Percentiles rank a stretch among this genome's conserved stretches.
phyloP scores from a whole-genome alignment of 1,284 basidiomycete genomes.

The Hypsizygus ulmarius region DNA sequence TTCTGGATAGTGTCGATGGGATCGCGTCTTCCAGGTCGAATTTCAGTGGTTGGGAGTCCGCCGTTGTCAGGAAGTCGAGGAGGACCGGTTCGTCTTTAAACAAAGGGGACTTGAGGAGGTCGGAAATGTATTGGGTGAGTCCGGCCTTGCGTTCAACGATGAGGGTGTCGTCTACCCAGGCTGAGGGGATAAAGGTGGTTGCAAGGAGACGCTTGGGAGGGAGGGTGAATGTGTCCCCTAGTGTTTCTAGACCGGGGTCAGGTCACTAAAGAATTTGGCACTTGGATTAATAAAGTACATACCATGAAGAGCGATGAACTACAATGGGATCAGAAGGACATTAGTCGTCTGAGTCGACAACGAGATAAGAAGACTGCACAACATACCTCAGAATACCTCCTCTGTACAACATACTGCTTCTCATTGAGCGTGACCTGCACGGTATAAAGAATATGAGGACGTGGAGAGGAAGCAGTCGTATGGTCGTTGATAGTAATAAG shows the following conservation, averaged over 20 bases:
- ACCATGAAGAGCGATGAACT: slow-evolving; percentile 21
- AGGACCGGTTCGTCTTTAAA: slow-evolving; percentile 30
- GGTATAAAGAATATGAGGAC: slow-evolving; percentile 37
- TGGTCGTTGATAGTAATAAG: slow-evolving; percentile 20
- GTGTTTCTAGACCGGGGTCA: slow-evolving; percentile 8
- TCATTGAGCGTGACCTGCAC: slow-evolving; percentile 26
- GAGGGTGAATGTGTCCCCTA: slow-evolving; percentile 32
- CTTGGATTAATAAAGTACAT: neutral
- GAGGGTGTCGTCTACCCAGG: slow-evolving; percentile 46
- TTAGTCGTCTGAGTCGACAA: no score
- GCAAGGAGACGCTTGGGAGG: slow-evolving; percentile 44
- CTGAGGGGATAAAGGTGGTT: slow-evolving; percentile 44
- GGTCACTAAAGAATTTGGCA: neutral
- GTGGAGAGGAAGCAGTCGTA: slow-evolving; percentile 32
- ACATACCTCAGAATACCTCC: slow-evolving; percentile 38
- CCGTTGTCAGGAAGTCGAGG: slow-evolving; percentile 31
- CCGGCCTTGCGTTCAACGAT: slow-evolving; percentile 45
- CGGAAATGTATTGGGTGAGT: slow-evolving; percentile 36
- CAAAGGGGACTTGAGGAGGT: slow-evolving; percentile 29
- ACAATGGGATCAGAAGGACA: neutral
- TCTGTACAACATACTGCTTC: slow-evolving; percentile 22
- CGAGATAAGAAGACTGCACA: neutral
- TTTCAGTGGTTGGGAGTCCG: slow-evolving; percentile 18
- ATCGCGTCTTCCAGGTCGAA: slow-evolving; percentile 43
- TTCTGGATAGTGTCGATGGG: slow-evolving; percentile 42